Base-by-base conservation (phyloP, 441 rosid genomes). In the Bruguiera hainesii region DNA sequence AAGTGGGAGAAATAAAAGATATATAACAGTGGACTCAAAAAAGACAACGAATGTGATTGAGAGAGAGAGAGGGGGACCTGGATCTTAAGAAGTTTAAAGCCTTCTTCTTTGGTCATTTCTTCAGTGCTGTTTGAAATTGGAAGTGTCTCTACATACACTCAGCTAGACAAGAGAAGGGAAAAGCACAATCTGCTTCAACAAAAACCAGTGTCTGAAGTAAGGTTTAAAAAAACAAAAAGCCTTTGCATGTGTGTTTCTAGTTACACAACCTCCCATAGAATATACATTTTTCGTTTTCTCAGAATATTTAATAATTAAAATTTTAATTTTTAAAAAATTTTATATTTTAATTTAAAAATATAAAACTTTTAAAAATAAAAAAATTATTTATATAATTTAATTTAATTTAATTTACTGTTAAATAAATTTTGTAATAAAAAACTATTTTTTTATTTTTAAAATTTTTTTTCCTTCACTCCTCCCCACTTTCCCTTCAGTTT, bases 81-180 rank as follows among this genome's bases (percentile, higher is more conserved):
- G 80, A 90, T 88, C 85, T 88, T 90, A 79, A 90, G 83, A 69
- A 90, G 87, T 84, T 85, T 90, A 81, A 86, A 90, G 84, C 88
- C 90, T 74, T 86, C 91, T 55, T 85, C 90, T 85, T 86, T 90
- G 74, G 94, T 81, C 97, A 90, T 85, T 71, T 78, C 76, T 67
- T 60, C 63, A 57, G 67, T 60, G 57, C 6, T 69, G 73, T 71
- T 72, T 64, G 59, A 35, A 65, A 70, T 42, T 35, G 75, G 76
- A 63, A 68, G 78, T 23, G 60, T 60, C 62, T 9, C 59, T 56
- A 19, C 19, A 9, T 60, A 56, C 53, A 30, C 68, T 28, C 60
- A 68, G 63, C 64, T 61, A 70, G 71, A 74, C 64, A 73, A 66
- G 55, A 62, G 5, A 48, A 21, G 55, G 15, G 28, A 48, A 16